These are phyloP conservation scores for Sistotremastrum niveocremeum DNA, from an alignment of 768 basidiomycete species.

Conservation along the genomic window DNA sequence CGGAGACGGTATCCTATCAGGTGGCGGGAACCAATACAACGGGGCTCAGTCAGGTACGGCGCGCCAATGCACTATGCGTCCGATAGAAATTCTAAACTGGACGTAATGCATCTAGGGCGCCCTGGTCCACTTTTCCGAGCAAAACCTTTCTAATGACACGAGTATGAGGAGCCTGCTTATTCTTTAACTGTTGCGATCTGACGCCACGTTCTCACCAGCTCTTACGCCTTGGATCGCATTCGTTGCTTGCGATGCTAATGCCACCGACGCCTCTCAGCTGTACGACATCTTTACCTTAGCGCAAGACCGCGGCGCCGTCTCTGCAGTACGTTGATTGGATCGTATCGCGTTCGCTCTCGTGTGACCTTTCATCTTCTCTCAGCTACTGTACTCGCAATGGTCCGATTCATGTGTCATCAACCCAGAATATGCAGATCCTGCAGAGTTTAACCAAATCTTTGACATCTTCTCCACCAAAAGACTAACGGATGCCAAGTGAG, in stretches of 20 bases:
- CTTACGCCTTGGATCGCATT: constrained; percentile 86
- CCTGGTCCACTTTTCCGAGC: constrained; percentile 73
- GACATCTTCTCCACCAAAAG: constrained; percentile 67
- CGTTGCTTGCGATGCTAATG: constrained; percentile 69
- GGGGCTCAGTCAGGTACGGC: constrained; percentile 43
- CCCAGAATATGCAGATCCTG: constrained; percentile 47
- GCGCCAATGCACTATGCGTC: neutral
- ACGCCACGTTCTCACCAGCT: constrained; percentile 30
- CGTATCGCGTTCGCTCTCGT: neutral
- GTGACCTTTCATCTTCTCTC: neutral
- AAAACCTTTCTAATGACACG: constrained; percentile 29
- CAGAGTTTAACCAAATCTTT: constrained; percentile 54
- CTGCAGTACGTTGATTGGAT: constrained; percentile 40
- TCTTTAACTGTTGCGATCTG: neutral
- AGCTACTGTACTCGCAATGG: constrained; percentile 69
- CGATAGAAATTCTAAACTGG: constrained; percentile 2
- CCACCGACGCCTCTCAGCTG: constrained; percentile 40
- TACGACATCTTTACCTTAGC: constrained; percentile 78
- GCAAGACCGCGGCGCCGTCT: constrained; percentile 61
- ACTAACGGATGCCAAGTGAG: constrained; percentile 38
- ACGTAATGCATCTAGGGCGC: constrained; percentile 42
- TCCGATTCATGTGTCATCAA: constrained; percentile 69
- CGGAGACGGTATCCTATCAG: constrained; percentile 46
- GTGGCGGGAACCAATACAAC: constrained; percentile 34
- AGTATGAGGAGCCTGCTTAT: constrained; percentile 21